Base-by-base conservation (phyloP, 805 yeast species). In the Millerozyma acaciae region DNA sequence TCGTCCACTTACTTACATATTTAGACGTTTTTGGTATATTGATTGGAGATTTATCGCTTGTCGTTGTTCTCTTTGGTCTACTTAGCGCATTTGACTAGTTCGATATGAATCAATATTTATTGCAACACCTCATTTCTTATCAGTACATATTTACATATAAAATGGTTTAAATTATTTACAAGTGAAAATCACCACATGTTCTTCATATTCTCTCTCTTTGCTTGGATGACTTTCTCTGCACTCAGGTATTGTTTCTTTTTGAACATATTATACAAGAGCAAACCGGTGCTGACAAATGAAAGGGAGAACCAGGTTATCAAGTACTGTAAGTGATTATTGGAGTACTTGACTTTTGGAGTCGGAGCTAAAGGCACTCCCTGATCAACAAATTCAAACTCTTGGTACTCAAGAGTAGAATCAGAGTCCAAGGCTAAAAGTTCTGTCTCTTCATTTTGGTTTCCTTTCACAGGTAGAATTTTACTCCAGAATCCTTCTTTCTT, bases 301-400 rank as follows among this genome's bases (percentile, higher is more conserved):
- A 90, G 72, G 0, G 96, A 95, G 55, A 85, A 90, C 98, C 98
- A 93, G 0, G 98, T 93, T 14, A 87, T 77, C 50, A 93, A 63
- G 55, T 93, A 93, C 56, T 90, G 96, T 56, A 89, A 61, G 53
- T 93, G 98, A 52, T 88, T 87, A 56, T 93, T 93, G 40, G 83
- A 78, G 52, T 86, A 73, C 44, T 80, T 89, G 21, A 90, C 76
- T 46, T 76, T 77, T n/a, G 96, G 89, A 6, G 68, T 60, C 34
- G 82, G 78, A 1, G 96, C 98, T 8, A 93, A 55, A 8, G 98
- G 98, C 5, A 90, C 90, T 34, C 98, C 98, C 4, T 85, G 81
- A 37, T 70, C 74, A 35, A 78, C 62, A 49, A 84, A 78, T 56
- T 85, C 71, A 38, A 64, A 57, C 40, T 64, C 70, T 42, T 64